phyloP scores from a whole-genome alignment of 495 filamentous ascomycete species.

The Penicillium diatomitis region DNA sequence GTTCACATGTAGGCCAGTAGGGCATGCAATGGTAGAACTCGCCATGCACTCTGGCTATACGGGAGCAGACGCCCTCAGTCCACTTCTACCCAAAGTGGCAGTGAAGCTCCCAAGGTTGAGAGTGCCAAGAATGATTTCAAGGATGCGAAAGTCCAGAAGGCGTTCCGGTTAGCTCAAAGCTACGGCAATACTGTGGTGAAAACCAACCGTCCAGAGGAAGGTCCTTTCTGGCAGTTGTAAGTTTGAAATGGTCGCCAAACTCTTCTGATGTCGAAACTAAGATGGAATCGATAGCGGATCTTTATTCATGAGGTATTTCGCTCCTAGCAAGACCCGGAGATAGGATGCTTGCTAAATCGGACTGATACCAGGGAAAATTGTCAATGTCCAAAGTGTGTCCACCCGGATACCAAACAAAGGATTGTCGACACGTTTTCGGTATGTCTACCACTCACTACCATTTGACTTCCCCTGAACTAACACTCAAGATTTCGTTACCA shows the following conservation, averaged over 20 bases:
- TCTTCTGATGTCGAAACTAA: background rate
- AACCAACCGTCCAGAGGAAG: background rate
- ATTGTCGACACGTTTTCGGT: slow-evolving; percentile 63
- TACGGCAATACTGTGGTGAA: background rate
- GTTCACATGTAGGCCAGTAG: background rate
- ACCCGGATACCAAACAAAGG: slow-evolving; percentile 70
- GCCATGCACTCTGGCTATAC: background rate
- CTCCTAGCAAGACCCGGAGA: background rate
- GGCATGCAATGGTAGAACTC: background rate
- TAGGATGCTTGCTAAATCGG: background rate
- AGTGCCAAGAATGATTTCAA: background rate
- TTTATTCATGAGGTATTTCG: slow-evolving; percentile 8
- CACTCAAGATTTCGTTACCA: background rate
- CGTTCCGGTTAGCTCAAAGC: background rate
- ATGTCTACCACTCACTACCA: slow-evolving; percentile 7
- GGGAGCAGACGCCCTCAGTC: background rate
- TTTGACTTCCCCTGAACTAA: no score
- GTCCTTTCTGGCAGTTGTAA: slow-evolving; percentile 2
- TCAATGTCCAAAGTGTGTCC: slow-evolving; percentile 62
- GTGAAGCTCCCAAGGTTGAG: background rate
- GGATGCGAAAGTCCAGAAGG: background rate
- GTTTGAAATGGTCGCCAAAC: background rate
- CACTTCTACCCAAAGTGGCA: background rate
- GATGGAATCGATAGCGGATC: background rate
- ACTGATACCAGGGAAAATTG: slow-evolving; percentile 61